phyloP scores from a whole-genome alignment of 2,329 filamentous ascomycete genomes.

The Zymoseptoria pseudotritici region DNA sequence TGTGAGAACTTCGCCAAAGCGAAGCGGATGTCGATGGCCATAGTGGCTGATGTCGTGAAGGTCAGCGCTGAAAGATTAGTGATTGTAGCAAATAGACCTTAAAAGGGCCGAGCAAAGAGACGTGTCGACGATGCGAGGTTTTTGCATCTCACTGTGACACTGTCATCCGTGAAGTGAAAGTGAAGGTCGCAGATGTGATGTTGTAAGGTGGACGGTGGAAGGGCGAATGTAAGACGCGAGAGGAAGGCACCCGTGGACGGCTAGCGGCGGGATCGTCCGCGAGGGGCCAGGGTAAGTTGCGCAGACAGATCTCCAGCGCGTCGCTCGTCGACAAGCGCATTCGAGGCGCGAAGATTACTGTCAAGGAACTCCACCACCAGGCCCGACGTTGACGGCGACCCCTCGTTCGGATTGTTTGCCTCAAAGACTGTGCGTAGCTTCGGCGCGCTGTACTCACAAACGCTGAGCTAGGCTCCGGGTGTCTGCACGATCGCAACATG shows the following conservation, averaged over 20 bases:
- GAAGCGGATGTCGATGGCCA: conserved; percentile 23
- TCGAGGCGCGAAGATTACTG: not conserved
- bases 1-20: conserved; percentile 26
- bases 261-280: too few species aligned
- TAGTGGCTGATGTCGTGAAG: conserved; percentile 8
- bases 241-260: too few species aligned
- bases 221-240: too few species aligned
- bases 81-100: conserved; percentile 3
- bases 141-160: not conserved
- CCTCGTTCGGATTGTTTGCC: not conserved
- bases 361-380: not conserved
- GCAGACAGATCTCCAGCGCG: not conserved
- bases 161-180: not conserved
- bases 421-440: not conserved
- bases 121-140: not conserved
- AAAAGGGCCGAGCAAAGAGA: conserved; percentile 8
- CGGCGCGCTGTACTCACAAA: not conserved
- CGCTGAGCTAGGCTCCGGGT: not conserved
- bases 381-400: not conserved
- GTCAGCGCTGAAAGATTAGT: conserved; percentile 10
- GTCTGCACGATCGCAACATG: conserved; percentile 27
- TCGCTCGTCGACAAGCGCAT: not conserved
- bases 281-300: too few species aligned
- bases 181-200: not conserved
- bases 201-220: too few species aligned